Base-by-base conservation (phyloP, 495 filamentous ascomycete genomes). In the Podospora fimiseda region DNA sequence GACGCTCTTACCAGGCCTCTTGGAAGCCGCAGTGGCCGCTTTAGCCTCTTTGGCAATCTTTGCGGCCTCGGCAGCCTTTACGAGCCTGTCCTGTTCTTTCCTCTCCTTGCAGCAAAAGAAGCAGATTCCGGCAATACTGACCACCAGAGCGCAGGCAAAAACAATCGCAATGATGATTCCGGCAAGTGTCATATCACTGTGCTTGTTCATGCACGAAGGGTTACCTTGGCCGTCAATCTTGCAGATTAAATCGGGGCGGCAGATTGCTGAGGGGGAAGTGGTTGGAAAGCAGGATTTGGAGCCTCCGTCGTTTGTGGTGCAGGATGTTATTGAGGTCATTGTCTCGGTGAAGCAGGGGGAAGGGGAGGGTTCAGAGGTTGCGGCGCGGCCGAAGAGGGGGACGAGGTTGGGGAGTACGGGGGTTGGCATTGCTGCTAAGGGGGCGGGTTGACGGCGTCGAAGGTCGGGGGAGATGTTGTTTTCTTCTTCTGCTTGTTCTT, bases 181-280 rank as follows among this genome's bases (percentile, higher is more conserved):
- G 15, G 59, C 65, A 0, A 60, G 49, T 50, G 56, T 62, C 8
- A 77, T 64, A 3, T 9, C 2, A 56, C 73, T 59, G 9, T 70
- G 43, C 33, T 64, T 62, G 54, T 60, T 59, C 69, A 79, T 75
- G 72, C 78, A 80, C 39, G 56, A 52, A 47, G 58, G 52, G 39
- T 62, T 54, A 51, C 72, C 69, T 27, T 62, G 42, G 43, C 13
- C 21, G 61, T 71, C 61, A 11, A 48, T 53, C 42, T 53, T 53
- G 73, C 77, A 80, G 53, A 75, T 61, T 16, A 71, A 58, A n/a
- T 64, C 71, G 15, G 68, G 67, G 19, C 63, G 67, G 68, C 77
- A 80, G 43, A 68, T 64, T 8, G 55, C 15, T 1, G 60, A 60
- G 43, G 67, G 48, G 1, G 59, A 56, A 0, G 43, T 42, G 16